phyloP scores from a whole-genome alignment of 345 rosid species.

The Lepidium aucheri region DNA sequence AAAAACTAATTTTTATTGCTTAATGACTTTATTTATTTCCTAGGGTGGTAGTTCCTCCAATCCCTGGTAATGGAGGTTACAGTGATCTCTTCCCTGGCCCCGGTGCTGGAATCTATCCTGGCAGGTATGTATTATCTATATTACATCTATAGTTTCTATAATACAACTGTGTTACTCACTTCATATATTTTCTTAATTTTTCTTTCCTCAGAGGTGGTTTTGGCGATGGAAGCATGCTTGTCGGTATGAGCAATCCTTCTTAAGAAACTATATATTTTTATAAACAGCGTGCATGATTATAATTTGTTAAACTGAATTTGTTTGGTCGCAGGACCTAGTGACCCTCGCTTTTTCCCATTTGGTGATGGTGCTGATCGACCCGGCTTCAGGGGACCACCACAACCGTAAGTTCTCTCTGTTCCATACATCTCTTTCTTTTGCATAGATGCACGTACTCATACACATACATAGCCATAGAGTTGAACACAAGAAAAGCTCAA shows the following conservation, averaged over 20 bases:
- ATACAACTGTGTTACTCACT: not conserved
- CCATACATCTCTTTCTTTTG: not conserved
- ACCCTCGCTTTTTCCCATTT: slow-evolving; percentile 57
- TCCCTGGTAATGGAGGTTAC: slow-evolving; percentile 21
- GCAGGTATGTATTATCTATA: slow-evolving; percentile 34
- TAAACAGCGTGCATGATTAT: not conserved
- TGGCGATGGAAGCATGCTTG: slow-evolving; percentile 59
- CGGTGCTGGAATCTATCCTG: slow-evolving; percentile 73
- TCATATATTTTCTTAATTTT: not conserved
- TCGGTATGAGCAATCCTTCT: slow-evolving; percentile 42
- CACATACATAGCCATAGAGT: not conserved
- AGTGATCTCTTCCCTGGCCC: slow-evolving; percentile 64
- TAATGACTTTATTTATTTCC: not conserved
- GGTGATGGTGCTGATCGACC: slow-evolving; percentile 29
- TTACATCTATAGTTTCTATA: not conserved
- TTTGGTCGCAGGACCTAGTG: slow-evolving; percentile 60
- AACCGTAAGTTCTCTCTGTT: slow-evolving; percentile 41
- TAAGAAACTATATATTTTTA: not conserved
- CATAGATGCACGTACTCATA: not conserved
- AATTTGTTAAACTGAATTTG: not conserved
- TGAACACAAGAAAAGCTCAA: not conserved
- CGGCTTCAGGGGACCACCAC: slow-evolving; percentile 35
- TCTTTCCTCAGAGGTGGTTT: slow-evolving; percentile 46
- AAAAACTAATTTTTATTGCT: not conserved
- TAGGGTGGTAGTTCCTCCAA: slow-evolving; percentile 54